Base-by-base conservation (phyloP, 345 rosid genomes). In the Pugionium dolabratum region DNA sequence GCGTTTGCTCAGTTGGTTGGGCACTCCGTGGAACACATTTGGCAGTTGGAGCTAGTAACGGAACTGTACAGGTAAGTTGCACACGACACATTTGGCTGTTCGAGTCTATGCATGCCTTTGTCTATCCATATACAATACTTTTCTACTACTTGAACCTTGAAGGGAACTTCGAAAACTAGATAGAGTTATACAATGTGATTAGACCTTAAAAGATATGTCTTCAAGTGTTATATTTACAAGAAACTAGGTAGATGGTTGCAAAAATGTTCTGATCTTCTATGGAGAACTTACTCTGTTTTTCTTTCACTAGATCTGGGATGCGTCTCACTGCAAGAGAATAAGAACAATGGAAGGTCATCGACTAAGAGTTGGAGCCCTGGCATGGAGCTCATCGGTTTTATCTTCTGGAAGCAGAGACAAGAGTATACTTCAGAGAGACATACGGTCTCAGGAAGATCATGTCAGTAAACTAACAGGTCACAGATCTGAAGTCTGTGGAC, bases 261-360 rank as follows among this genome's bases (percentile, higher is more conserved):
- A 18, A 18, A 18, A 18, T 18, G 18, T 18, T 18, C 18, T 18
- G 18, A 6, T 39, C 2, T 43, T 40, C 10, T 25, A 9, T 62
- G 55, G 41, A 36, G 6, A 36, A 18, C 58, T 40, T 9, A 64
- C 39, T 2, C 30, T 72, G 35, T 36, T 44, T 29, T 18, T 18
- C 18, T 7, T 43, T 9, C 53, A 73, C 39, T 69, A 95, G 99
- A 81, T 95, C 53, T 95, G 99, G 99, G 99, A 95, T 83, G 88
- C 87, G 50, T 68, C 86, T 44, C 84, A 80, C 68, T 89, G 98
- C 80, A 83, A 72, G 75, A 89, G 79, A 55, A 70, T 91, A 46
- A 84, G 99, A 80, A 85, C 91, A 51, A 87, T 95, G 99, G 98
- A 89, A 69, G 99, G 99, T 67, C 99, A 95, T 84, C 80, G 91